These are phyloP conservation scores for Globisporangium middletonii DNA, from an alignment of 352 stramenopile genomes.

Conservation along the genomic window DNA sequence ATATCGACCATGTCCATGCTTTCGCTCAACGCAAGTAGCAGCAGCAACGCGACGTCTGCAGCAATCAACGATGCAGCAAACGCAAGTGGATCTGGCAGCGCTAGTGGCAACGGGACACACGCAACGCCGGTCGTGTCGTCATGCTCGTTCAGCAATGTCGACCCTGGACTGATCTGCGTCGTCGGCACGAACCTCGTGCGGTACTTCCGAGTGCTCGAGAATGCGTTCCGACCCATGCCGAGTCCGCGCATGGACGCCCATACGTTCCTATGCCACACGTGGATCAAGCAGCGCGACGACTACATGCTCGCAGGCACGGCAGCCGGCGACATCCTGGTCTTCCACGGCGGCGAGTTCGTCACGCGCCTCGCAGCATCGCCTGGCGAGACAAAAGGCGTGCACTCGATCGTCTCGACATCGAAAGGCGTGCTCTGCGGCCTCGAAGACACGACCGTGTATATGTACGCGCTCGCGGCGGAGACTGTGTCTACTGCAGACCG, in stretches of 20 bases:
- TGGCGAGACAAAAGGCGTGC: conserved; percentile 37
- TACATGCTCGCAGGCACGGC: conserved; percentile 82
- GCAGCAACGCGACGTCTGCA: not conserved
- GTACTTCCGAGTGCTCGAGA: conserved; percentile 90
- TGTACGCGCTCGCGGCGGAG: conserved; percentile 57
- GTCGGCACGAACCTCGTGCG: conserved; percentile 76
- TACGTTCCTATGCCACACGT: conserved; percentile 80
- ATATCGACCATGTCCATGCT: conserved; percentile 22
- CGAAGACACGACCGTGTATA: conserved; percentile 56
- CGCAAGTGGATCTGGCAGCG: not conserved
- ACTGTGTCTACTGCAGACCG: conserved; percentile 21
- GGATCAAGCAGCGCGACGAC: conserved; percentile 89
- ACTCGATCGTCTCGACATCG: conserved; percentile 53
- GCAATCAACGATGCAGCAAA: not conserved
- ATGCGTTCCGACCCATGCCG: conserved; percentile 78
- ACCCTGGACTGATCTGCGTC: conserved; percentile 84
- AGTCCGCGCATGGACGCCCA: conserved; percentile 65
- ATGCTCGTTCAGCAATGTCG: conserved; percentile 85
- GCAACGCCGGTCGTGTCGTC: conserved; percentile 45
- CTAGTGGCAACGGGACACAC: not conserved
- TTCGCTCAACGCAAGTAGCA: conserved; percentile 1
- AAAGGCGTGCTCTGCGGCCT: conserved; percentile 80
- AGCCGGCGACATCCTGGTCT: conserved; percentile 83
- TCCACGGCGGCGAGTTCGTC: conserved; percentile 71
- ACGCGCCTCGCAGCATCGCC: conserved; percentile 50